phyloP scores from a whole-genome alignment of 164 flowering plant genomes.

The Paratinospora sagittata region DNA sequence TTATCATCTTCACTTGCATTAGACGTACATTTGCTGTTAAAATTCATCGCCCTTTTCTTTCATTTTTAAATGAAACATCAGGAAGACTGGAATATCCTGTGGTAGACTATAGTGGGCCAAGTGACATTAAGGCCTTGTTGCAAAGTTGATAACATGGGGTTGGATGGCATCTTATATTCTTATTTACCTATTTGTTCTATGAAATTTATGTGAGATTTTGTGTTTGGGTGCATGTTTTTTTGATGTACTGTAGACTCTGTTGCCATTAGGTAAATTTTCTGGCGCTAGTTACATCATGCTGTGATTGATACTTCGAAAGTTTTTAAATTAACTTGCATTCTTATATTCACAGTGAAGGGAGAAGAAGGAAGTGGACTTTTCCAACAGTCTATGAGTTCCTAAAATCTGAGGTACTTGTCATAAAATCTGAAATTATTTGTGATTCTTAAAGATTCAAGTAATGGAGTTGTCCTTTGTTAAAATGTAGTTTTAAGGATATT shows the following conservation, averaged over 20 bases:
- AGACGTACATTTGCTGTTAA: too few species aligned
- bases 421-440: conserved; percentile 9
- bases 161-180: too few species aligned
- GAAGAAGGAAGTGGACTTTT: conserved; percentile 91
- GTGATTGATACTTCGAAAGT: not conserved
- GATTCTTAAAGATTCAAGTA: not conserved
- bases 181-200: not conserved
- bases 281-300: not conserved
- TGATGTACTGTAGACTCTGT: not conserved
- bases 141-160: too few species aligned
- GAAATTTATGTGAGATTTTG: not conserved
- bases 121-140: too few species aligned
- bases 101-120: too few species aligned
- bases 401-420: conserved; percentile 39
- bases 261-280: not conserved
- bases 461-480: too few species aligned
- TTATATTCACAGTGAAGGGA: conserved; percentile 74
- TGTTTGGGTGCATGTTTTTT: not conserved
- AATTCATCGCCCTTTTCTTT: too few species aligned
- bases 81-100: too few species aligned
- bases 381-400: conserved; percentile 51
- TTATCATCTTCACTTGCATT: too few species aligned
- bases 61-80: too few species aligned
- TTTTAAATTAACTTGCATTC: conserved; percentile 4
- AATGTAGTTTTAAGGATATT: too few species aligned